A percentile compares a stretch with the other conserved stretches of the same genome.
phyloP scores from a whole-genome alignment of 2,329 filamentous ascomycete species.

The Microdochium nivale region DNA sequence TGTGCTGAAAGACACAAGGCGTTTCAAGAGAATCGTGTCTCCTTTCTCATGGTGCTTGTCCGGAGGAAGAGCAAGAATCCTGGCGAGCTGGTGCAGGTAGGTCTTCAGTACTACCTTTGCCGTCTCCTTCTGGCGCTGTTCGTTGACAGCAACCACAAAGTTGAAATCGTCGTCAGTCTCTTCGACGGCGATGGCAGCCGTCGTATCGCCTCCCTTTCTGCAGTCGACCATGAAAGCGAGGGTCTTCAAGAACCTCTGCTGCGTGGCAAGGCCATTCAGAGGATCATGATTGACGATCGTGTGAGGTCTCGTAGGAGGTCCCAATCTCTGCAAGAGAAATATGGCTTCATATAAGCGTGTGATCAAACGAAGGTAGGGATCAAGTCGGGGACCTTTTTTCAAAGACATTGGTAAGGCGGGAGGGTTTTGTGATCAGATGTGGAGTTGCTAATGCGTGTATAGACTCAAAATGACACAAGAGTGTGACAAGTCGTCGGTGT shows the following conservation, averaged over 20 bases:
- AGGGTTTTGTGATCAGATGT: background rate
- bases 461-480: too few species aligned
- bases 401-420: background rate
- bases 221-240: slow-evolving; percentile 37
- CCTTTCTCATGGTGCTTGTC: background rate
- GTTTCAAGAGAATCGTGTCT: background rate
- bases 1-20: slow-evolving; percentile 11
- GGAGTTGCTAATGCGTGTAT: background rate
- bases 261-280: slow-evolving; percentile 1
- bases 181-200: slow-evolving; percentile 35
- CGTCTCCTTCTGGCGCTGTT: background rate
- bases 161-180: slow-evolving; percentile 17
- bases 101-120: slow-evolving; percentile 14
- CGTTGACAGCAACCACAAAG: slow-evolving; percentile 38
- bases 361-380: background rate
- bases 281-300: background rate
- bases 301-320: background rate
- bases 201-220: slow-evolving; percentile 32
- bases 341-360: background rate
- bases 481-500: too few species aligned
- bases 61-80: background rate
- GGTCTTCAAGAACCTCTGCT: slow-evolving; percentile 24
- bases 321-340: background rate
- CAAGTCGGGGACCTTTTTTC: background rate
- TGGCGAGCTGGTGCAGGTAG: background rate